A percentile compares a stretch with the other conserved stretches of the same genome.
Evolutionary conservation across 116 monocot species (phyloP).

Genomic region (Zostera marina): DNA sequence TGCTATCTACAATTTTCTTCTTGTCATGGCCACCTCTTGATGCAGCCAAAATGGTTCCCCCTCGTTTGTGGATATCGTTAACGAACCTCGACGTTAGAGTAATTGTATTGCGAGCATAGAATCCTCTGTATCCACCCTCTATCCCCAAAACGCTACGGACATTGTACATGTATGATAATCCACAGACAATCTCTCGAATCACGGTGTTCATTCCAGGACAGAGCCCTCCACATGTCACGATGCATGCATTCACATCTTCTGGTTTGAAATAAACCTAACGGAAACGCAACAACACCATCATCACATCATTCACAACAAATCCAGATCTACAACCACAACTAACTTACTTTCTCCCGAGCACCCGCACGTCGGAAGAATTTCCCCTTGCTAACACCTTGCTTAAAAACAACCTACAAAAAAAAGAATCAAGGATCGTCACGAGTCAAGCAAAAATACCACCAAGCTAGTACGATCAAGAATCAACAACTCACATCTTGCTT

Average conservation of each 20-base stretch:
- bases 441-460: neutral
- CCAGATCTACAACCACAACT: neutral
- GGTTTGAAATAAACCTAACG: neutral
- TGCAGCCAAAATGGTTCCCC: slow-evolving; percentile 48
- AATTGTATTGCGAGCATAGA: slow-evolving; percentile 60
- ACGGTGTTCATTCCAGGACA: slow-evolving; percentile 71
- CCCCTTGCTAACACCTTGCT: neutral
- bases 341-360: neutral
- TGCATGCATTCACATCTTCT: slow-evolving; percentile 1
- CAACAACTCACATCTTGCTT: neutral
- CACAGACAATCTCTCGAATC: slow-evolving; percentile 82
- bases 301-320: neutral
- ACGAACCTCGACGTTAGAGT: slow-evolving; percentile 48
- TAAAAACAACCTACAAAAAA: neutral
- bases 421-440: neutral
- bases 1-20: slow-evolving; percentile 61
- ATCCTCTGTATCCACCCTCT: slow-evolving; percentile 76
- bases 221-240: slow-evolving; percentile 1
- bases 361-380: neutral
- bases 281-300: neutral
- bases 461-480: neutral
- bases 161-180: slow-evolving; percentile 65
- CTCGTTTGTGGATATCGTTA: slow-evolving; percentile 66
- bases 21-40: slow-evolving; percentile 58
- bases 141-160: slow-evolving; percentile 63